These are phyloP conservation scores for Yarrowia galli DNA, from an alignment of 1,139 yeast genomes.

Conservation along the genomic window DNA sequence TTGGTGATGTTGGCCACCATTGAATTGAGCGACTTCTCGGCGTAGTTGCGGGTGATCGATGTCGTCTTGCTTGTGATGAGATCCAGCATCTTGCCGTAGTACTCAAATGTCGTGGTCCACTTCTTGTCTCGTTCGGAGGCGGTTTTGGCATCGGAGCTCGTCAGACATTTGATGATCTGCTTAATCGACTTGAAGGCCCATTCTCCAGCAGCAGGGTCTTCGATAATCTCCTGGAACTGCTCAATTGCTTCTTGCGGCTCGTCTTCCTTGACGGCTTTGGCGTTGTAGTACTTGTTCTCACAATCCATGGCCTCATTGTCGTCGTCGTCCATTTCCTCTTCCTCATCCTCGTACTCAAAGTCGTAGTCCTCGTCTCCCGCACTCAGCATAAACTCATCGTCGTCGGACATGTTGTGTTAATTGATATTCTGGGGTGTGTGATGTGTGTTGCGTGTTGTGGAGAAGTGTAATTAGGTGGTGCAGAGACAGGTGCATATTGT, in stretches of 20 bases:
- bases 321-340: constrained; percentile 42
- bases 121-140: constrained; percentile 45
- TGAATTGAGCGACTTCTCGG: constrained; percentile 67
- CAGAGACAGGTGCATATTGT: constrained; percentile 8
- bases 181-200: constrained; percentile 66
- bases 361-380: constrained; percentile 66
- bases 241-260: constrained; percentile 58
- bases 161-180: constrained; percentile 66
- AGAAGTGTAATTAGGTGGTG: constrained; percentile 28
- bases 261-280: constrained; percentile 70
- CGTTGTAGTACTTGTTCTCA: constrained; percentile 63
- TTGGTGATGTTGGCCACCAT: constrained; percentile 59
- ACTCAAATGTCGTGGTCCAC: constrained; percentile 47
- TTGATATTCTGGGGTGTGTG: not conserved
- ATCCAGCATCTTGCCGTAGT: constrained; percentile 50
- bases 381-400: constrained; percentile 61
- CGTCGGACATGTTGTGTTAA: constrained; percentile 58
- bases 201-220: constrained; percentile 46
- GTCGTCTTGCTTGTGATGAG: constrained; percentile 45
- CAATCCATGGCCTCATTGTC: constrained; percentile 49
- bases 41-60: constrained; percentile 56
- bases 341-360: constrained; percentile 71
- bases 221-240: constrained; percentile 54
- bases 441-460: constrained; percentile 19
- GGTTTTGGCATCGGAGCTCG: constrained; percentile 45